These are phyloP conservation scores for Phyllosticta capitalensis DNA, from an alignment of 2,329 filamentous ascomycete genomes.

Conservation along the genomic window DNA sequence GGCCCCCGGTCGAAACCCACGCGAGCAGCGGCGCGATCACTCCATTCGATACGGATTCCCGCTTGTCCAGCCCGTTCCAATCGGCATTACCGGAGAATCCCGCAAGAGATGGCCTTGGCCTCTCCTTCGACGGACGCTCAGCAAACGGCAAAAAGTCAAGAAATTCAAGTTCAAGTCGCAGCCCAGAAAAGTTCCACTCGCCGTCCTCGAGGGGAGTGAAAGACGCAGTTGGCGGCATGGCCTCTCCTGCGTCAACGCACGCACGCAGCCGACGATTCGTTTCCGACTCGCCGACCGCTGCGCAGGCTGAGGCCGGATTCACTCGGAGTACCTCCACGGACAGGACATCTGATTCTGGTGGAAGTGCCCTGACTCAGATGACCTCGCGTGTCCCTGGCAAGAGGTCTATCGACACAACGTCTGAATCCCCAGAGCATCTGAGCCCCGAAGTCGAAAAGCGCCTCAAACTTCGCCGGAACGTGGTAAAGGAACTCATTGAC, in stretches of 20 bases:
- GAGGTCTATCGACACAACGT: neutral
- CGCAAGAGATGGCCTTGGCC: conserved; percentile 32
- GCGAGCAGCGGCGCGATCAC: neutral
- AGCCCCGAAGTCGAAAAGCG: conserved; percentile 44
- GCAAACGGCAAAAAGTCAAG: neutral
- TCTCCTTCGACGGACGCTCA: conserved; percentile 30
- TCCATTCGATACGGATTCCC: conserved; percentile 1
- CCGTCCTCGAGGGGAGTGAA: neutral
- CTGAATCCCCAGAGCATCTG: neutral
- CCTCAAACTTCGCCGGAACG: conserved; percentile 70
- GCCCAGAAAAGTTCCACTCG: neutral
- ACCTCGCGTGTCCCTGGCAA: neutral
- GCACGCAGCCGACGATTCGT: neutral
- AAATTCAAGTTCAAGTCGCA: neutral
- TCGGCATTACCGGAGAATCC: conserved; percentile 29
- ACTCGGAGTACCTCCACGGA: neutral
- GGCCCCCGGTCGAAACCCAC: neutral
- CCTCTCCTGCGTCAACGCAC: neutral
- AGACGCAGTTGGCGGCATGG: neutral
- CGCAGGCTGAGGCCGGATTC: neutral
- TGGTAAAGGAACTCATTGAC: conserved; percentile 85
- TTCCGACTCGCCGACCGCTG: neutral
- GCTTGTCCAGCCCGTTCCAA: conserved; percentile 13
- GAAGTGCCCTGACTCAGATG: neutral
- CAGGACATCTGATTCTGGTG: neutral